phyloP scores from a whole-genome alignment of 352 stramenopile species.

The Hyaloperonospora brassicae region DNA sequence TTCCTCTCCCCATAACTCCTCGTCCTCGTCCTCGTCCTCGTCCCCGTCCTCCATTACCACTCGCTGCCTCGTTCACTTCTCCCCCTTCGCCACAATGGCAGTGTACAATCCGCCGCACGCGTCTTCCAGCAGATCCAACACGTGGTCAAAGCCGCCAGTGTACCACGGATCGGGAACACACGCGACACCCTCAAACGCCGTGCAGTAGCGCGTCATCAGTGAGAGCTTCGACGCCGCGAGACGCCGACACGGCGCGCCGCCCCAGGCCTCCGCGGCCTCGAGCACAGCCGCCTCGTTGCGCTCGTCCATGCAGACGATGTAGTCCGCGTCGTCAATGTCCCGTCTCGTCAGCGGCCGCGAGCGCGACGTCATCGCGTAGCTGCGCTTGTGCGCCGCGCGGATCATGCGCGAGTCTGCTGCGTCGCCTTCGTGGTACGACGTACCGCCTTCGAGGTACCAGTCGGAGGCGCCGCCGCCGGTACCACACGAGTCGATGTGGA shows the following conservation, averaged over 20 bases:
- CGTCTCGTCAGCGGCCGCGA: conserved; percentile 59
- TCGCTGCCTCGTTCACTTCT: background rate
- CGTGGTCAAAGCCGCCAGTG: conserved; percentile 85
- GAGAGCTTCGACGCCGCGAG: conserved; percentile 58
- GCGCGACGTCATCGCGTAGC: conserved; percentile 70
- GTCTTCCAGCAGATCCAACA: conserved; percentile 86
- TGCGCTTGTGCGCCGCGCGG: conserved; percentile 76
- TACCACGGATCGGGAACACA: conserved; percentile 81
- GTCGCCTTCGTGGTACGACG: conserved; percentile 87
- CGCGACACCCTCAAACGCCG: conserved; percentile 43
- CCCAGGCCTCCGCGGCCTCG: conserved; percentile 75
- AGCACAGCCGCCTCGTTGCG: conserved; percentile 79
- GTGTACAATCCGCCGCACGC: conserved; percentile 73
- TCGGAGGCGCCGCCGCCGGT: conserved; percentile 72
- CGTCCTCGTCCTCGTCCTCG: too few species aligned
- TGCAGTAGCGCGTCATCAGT: conserved; percentile 83
- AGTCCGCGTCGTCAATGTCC: conserved; percentile 80
- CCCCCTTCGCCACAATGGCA: conserved; percentile 28
- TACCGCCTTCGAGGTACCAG: conserved; percentile 73
- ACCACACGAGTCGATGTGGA: conserved; percentile 79
- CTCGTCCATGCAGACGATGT: conserved; percentile 87
- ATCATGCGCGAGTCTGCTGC: conserved; percentile 73
- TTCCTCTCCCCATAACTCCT: too few species aligned
- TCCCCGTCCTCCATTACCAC: too few species aligned
- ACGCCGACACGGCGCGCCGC: conserved; percentile 41